phyloP scores from a whole-genome alignment of 164 flowering plant species.

The Macadamia tetraphylla region DNA sequence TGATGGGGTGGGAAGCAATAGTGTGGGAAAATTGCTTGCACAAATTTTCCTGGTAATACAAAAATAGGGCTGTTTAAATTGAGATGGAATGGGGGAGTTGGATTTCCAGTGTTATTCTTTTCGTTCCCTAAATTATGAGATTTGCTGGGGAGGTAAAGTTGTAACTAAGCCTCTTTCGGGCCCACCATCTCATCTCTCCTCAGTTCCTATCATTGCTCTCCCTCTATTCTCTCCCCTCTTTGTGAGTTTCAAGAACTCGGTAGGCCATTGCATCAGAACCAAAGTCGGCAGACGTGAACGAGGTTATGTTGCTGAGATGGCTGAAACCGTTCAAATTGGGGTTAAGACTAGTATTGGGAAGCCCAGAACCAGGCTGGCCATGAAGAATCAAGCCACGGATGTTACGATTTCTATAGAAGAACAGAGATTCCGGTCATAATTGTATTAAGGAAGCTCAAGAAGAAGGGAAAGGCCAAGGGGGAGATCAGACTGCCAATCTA shows the following conservation, averaged over 20 bases:
- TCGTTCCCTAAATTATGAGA: too few relatives aligned
- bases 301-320: conserved; percentile 18
- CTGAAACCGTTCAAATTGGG: conserved; percentile 11
- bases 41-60: too few relatives aligned
- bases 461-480: conserved; percentile 9
- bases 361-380: conserved; percentile 26
- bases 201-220: too few relatives aligned
- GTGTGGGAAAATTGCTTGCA: too few relatives aligned
- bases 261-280: conserved; percentile 35
- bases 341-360: neutral
- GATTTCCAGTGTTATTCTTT: too few relatives aligned
- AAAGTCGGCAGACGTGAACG: conserved; percentile 49
- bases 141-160: too few relatives aligned
- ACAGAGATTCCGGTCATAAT: conserved; percentile 6
- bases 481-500: neutral
- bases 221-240: too few relatives aligned
- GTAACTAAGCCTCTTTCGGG: too few relatives aligned
- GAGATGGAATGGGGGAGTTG: too few relatives aligned
- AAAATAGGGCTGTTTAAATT: too few relatives aligned
- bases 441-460: conserved; percentile 7
- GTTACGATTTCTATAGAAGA: conserved; percentile 6
- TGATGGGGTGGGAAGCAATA: too few relatives aligned
- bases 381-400: conserved; percentile 16
- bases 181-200: too few relatives aligned
- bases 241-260: conserved; percentile 18